Base-by-base conservation (phyloP, 331 rosid species). In the Pyracantha coccinea region DNA sequence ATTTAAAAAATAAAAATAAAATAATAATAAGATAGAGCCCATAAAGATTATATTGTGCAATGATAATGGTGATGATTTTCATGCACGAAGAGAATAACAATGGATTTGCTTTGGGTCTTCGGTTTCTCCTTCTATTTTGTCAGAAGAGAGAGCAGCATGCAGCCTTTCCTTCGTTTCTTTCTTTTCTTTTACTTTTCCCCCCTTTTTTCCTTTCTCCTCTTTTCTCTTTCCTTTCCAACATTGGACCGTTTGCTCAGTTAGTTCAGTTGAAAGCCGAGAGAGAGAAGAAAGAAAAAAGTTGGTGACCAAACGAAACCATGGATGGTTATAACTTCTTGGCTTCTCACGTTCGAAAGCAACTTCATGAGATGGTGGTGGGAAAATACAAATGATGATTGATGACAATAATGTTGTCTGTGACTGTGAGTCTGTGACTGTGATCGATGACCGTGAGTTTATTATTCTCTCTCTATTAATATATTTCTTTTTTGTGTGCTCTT, bases 41-140 rank as follows among this genome's bases (percentile, higher is more conserved):
- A 80, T 79, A 78, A 75, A 79, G 82, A 80, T 79, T 81, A 75
- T 80, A 83, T 82, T 72, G 61, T 60, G 82, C 84, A 75, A 88
- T 87, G 66, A 88, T 84, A 79, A 73, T 59, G 88, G 83, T 85
- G 91, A 88, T 85, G 90, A 89, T 83, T 91, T 90, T 91, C 68
- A 88, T 86, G 96, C 86, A 78, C 23, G 62, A 57, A 21, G 62
- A 72, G 71, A 64, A 61, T 44, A 57, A 32, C 64, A 78, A 70
- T 60, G 81, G 45, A 38, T 10, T 38, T 38, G 45, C 45, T 10
- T 38, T 38, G 45, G 45, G 80, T 78, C 77, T 68, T 84, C 72
- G 85, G 85, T 84, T 88, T 87, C 88, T 82, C 69, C 76, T 74
- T 76, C 65, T 16, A 27, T 64, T 61, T 68, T 74, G 86, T 86